Evolutionary conservation across 371 early-diverging fungal genomes (phyloP), one percentile per base, ranked within the genome.

Genomic region (Funneliformis caledonium): DNA sequence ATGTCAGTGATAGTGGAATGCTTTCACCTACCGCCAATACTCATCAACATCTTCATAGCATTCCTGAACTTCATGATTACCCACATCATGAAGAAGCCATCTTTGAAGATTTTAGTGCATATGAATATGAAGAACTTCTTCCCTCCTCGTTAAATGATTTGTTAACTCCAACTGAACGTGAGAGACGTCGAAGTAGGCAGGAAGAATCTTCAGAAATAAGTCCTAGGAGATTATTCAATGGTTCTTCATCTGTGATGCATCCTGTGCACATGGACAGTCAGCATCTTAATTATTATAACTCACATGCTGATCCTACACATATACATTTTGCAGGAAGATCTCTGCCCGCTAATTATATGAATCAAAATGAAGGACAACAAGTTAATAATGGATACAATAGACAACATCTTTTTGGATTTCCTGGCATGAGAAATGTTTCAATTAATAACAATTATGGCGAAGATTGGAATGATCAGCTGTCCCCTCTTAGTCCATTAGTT

Each of bases 91-190:
- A 70, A 16, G 76, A 62, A 6, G 16, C 60, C 6, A 11, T 59
- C 2, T 7, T 43, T 76, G 62, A 59, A 47, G 76, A 76, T 6
- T n/a, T 61, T 9, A 22, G 59, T 74, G 59, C 26, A 14, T 33
- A 68, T 43, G 80, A 79, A 43, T 68, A 77, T 16, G 82, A 81
- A 65, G 81, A 82, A 31, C 47, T 80, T 64, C 45, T 83, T 33
- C 84, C 84, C 4, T 82, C 84, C 67, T 83, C 84, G 11, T 64
- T 83, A 31, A 80, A 82, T 62, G 84, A 83, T 47, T 77, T 83
- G 22, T 60, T 83, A 10, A 83, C 84, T 5, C 82, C 82, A 33
- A 68, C 48, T 22, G 83, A 83, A 65, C 76, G 82, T 48, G 80
- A 83, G 76, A 81, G 76, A 67, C 80, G 83, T 47, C 80, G 80